phyloP scores from a whole-genome alignment of 257 asterid genomes.

The Solanum bukasovii region DNA sequence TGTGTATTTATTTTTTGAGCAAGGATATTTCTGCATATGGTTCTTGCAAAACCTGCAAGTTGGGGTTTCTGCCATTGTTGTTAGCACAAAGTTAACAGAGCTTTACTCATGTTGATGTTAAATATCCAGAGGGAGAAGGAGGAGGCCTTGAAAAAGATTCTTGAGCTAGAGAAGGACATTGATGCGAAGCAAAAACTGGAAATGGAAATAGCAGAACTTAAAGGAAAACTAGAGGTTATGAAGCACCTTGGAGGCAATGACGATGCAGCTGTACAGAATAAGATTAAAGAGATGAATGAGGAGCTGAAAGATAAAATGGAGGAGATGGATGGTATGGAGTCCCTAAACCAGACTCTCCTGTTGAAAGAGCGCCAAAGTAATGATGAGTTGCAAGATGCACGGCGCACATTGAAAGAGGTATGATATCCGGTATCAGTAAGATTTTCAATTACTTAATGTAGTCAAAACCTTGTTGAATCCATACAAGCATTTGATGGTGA shows the following conservation, averaged over 20 bases:
- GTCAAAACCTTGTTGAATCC: neutral
- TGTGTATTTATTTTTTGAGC: neutral
- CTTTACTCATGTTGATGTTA: neutral
- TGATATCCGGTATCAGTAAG: neutral
- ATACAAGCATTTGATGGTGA: neutral
- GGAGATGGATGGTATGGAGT: constrained; percentile 23
- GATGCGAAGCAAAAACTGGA: constrained; percentile 19
- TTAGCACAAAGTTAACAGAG: neutral
- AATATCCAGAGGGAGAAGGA: constrained; percentile 47
- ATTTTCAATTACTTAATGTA: neutral
- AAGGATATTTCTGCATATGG: neutral
- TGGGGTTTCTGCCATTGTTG: neutral
- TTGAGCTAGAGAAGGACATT: constrained; percentile 23
- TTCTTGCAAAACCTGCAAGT: neutral
- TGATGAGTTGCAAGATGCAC: constrained; percentile 32
- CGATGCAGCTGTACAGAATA: constrained; percentile 27
- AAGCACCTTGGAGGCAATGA: constrained; percentile 35
- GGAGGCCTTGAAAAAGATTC: constrained; percentile 12
- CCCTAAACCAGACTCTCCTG: constrained; percentile 8
- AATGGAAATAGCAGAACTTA: constrained; percentile 32
- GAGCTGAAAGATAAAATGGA: constrained; percentile 23
- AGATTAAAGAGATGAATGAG: constrained; percentile 24
- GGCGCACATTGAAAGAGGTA: constrained; percentile 14
- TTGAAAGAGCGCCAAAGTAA: constrained; percentile 21
- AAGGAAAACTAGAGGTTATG: constrained; percentile 31